A percentile compares a stretch with the other conserved stretches of the same genome.
Conservation (phyloP, 176 grass and related monocot species). For the Guadua angustifolia region DNA sequence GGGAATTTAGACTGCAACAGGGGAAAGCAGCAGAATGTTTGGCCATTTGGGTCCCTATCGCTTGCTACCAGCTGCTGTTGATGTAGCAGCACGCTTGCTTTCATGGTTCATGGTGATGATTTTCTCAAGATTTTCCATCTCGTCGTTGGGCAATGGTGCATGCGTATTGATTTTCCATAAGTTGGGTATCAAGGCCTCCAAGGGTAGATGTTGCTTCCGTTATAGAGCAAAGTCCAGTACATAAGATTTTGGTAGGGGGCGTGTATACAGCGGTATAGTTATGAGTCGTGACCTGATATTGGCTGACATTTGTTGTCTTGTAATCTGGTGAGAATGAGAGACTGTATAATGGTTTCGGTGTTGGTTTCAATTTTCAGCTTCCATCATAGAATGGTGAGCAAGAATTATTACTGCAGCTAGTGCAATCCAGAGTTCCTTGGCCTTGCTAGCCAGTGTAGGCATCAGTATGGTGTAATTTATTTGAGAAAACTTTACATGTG, state of each 20-base stretch:
- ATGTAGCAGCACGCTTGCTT: conserved; percentile 13
- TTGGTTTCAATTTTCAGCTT: not conserved
- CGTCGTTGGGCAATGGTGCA: not conserved
- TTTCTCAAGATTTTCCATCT: conserved; percentile 29
- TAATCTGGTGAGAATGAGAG: conserved; percentile 40
- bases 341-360: conserved; percentile 42
- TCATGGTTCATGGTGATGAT: not conserved
- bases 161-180: conserved; percentile 37
- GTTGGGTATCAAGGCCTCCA: conserved; percentile 42
- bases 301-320: conserved; percentile 29
- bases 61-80: conserved; percentile 18
- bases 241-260: conserved; percentile 69
- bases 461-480: not conserved
- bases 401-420: not conserved
- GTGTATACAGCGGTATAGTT: conserved; percentile 82
- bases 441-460: not conserved
- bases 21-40: not conserved
- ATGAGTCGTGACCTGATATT: conserved; percentile 49
- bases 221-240: conserved; percentile 58
- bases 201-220: conserved; percentile 54
- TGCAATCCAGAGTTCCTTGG: conserved; percentile 3
- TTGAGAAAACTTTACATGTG: not conserved
- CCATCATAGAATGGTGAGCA: not conserved
- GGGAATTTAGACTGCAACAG: conserved; percentile 14
- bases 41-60: conserved; percentile 10